phyloP scores from a whole-genome alignment of 108 stramenopile species.

The Stephanodiscus minutulus region DNA sequence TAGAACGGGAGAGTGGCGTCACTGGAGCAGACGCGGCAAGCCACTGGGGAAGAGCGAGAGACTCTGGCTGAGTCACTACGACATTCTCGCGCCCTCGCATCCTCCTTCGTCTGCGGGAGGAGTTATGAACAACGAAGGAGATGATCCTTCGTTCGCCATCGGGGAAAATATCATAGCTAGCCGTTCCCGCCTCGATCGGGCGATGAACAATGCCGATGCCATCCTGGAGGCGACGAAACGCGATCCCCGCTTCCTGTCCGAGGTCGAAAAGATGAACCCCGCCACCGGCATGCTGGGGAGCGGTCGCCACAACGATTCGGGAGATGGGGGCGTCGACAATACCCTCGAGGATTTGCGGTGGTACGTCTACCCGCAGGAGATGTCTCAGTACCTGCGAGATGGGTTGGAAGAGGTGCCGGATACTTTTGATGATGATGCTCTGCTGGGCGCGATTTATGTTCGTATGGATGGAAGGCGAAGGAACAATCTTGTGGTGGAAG shows the following conservation, averaged over 20 bases:
- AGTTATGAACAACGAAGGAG: neutral
- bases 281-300: slow-evolving; percentile 49
- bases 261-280: slow-evolving; percentile 75
- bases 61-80: slow-evolving; percentile 81
- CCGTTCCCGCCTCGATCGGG: slow-evolving; percentile 37
- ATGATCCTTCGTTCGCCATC: neutral
- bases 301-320: slow-evolving; percentile 40
- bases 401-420: slow-evolving; percentile 59
- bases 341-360: slow-evolving; percentile 72
- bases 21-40: slow-evolving; percentile 77
- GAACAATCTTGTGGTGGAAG: slow-evolving; percentile 2
- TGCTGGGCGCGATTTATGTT: slow-evolving; percentile 51
- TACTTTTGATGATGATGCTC: slow-evolving; percentile 50
- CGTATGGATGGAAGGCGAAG: slow-evolving; percentile 26
- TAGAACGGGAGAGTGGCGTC: slow-evolving; percentile 84
- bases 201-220: slow-evolving; percentile 66
- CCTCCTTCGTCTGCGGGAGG: neutral
- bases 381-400: slow-evolving; percentile 50
- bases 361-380: slow-evolving; percentile 81
- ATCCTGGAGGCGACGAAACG: slow-evolving; percentile 54
- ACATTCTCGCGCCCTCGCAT: slow-evolving; percentile 23
- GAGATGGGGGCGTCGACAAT: slow-evolving; percentile 39
- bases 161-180: slow-evolving; percentile 14
- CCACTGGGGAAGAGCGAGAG: slow-evolving; percentile 75
- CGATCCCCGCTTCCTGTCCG: slow-evolving; percentile 67